Percentiles rank a stretch among this genome's conserved stretches.
Conservation (phyloP, 1,284 basidiomycete genomes). For the Filobasidium uniguttulatum region DNA sequence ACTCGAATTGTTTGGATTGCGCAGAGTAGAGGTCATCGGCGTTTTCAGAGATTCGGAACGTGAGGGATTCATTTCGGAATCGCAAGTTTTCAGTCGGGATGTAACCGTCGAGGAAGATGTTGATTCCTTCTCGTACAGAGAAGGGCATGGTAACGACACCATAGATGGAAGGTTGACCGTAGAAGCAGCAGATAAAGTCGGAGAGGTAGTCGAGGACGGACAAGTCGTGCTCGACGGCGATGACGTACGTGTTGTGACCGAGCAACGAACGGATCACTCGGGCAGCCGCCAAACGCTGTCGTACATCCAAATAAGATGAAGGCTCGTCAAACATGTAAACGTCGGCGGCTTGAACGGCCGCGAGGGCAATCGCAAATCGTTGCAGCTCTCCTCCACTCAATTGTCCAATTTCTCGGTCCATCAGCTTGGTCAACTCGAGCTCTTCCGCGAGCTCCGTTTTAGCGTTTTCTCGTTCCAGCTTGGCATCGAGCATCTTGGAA, state of each 20-base stretch:
- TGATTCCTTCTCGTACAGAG: conserved; percentile 95
- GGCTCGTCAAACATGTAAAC: conserved; percentile 98
- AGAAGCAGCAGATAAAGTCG: conserved; percentile 90
- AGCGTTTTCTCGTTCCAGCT: conserved; percentile 52
- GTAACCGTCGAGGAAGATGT: conserved; percentile 94
- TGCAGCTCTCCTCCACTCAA: conserved; percentile 92
- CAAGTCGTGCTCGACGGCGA: conserved; percentile 94
- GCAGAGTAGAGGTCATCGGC: conserved; percentile 73
- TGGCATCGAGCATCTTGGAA: conserved; percentile 66
- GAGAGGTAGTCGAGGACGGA: conserved; percentile 93
- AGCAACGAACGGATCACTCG: conserved; percentile 80
- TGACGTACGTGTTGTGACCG: conserved; percentile 68
- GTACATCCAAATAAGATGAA: conserved; percentile 90
- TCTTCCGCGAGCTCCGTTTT: conserved; percentile 66
- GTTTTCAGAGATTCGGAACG: conserved; percentile 91
- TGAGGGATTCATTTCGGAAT: conserved; percentile 83
- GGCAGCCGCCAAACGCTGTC: conserved; percentile 88
- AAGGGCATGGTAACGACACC: conserved; percentile 96
- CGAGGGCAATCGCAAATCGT: conserved; percentile 57
- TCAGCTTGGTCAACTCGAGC: conserved; percentile 70
- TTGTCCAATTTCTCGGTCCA: conserved; percentile 68
- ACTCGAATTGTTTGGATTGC: conserved; percentile 72
- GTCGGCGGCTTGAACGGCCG: conserved; percentile 66
- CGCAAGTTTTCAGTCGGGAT: conserved; percentile 97
- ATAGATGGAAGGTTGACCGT: conserved; percentile 78